Conservation (phyloP, 306 rosid species). For the Lupinus albus region DNA sequence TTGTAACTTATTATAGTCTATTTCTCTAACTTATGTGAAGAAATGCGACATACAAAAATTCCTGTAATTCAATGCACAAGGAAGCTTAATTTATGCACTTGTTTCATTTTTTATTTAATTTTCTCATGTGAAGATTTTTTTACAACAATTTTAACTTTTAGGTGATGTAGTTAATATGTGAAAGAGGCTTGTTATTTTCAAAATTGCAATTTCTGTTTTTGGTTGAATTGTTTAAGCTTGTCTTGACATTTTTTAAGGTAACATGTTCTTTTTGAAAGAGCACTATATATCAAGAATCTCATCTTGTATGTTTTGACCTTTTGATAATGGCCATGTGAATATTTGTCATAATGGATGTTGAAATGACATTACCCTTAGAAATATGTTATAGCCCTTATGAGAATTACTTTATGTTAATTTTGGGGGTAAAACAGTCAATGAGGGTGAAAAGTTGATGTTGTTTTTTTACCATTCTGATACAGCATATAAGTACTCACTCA, state of each 20-base stretch:
- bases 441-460: not conserved
- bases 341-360: conserved; percentile 43
- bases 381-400: conserved; percentile 14
- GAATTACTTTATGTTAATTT: not conserved
- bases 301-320: conserved; percentile 42
- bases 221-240: not conserved
- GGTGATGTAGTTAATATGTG: not conserved
- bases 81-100: not conserved
- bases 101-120: not conserved
- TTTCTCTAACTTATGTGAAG: not conserved
- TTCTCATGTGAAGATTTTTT: not conserved
- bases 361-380: conserved; percentile 41
- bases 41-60: too few relatives aligned
- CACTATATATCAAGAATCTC: conserved; percentile 34
- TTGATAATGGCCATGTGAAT: conserved; percentile 37
- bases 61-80: not conserved
- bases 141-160: not conserved
- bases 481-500: conserved; percentile 17
- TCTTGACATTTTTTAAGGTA: conserved; percentile 20
- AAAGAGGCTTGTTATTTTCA: not conserved
- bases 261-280: conserved; percentile 27
- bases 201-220: not conserved
- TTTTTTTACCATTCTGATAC: not conserved
- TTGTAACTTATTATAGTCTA: too few relatives aligned
- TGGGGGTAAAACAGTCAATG: not conserved